Percentiles rank a stretch among this genome's conserved stretches.
Evolutionary conservation across 2,329 filamentous ascomycete genomes (phyloP).

Genomic region (Chrysoporthe cubensis): DNA sequence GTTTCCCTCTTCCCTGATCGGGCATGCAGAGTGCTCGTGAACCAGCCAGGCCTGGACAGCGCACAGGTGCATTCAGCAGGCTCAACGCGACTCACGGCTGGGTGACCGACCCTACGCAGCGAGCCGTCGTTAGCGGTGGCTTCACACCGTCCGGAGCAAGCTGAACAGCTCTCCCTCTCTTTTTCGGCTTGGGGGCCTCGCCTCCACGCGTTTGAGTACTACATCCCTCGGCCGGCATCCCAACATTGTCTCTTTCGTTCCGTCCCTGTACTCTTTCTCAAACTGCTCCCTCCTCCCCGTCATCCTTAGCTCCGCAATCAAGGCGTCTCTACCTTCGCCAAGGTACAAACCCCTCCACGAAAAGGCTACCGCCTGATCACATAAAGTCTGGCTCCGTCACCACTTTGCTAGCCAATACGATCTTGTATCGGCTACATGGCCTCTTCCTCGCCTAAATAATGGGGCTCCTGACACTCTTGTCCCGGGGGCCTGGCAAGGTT

Average conservation of each 20-base stretch:
- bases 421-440: conserved; percentile 5
- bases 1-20: neutral
- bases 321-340: conserved; percentile 1
- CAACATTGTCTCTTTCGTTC: neutral
- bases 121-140: conserved; percentile 2
- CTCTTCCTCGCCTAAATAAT: conserved; percentile 33
- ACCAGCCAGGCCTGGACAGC: conserved; percentile 1
- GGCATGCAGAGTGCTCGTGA: neutral
- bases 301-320: neutral
- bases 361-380: neutral
- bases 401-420: neutral
- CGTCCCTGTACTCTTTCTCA: neutral
- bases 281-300: neutral
- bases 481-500: conserved; percentile 35
- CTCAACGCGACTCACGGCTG: neutral
- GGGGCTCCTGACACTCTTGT: conserved; percentile 42
- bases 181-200: neutral
- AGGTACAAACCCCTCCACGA: neutral
- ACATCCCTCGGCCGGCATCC: neutral
- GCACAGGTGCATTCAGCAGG: neutral
- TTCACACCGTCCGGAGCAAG: neutral
- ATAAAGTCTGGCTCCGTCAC: neutral
- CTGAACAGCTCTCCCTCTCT: conserved; percentile 1
- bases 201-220: neutral
- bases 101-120: neutral